Conservation (phyloP, 225 moss, liverwort and hornwort genomes). For the Straminergon stramineum region DNA sequence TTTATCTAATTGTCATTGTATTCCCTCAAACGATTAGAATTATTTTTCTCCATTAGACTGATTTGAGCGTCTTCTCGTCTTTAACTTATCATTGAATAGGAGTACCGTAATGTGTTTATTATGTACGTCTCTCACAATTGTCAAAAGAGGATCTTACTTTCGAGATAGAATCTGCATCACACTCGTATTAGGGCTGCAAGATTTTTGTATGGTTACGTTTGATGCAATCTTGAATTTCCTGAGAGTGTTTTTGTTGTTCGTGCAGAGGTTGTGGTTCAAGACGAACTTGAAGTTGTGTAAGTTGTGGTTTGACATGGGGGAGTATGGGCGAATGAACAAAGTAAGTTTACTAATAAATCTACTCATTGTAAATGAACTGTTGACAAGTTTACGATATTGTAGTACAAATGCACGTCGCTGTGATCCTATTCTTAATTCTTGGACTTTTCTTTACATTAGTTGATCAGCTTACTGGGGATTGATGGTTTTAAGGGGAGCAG, state of each 20-base stretch:
- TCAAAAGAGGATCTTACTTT: background rate
- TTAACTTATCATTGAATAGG: background rate
- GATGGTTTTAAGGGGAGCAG: background rate
- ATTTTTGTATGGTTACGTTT: background rate
- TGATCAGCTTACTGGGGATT: background rate
- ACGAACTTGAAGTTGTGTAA: constrained; percentile 99
- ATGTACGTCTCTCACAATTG: background rate
- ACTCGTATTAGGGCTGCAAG: background rate
- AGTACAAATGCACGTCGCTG: background rate
- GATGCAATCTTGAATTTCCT: background rate
- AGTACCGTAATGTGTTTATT: background rate
- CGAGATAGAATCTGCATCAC: background rate
- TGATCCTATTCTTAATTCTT: background rate
- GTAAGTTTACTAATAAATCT: constrained; percentile 21
- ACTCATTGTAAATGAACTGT: background rate
- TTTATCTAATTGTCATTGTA: background rate
- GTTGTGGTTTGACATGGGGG: constrained; percentile 98
- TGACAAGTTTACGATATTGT: background rate
- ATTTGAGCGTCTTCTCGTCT: background rate
- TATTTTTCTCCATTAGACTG: background rate
- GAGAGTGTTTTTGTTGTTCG: background rate
- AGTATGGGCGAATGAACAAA: constrained; percentile 98
- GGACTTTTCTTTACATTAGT: background rate
- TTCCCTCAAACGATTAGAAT: background rate
- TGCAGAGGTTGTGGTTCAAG: constrained; percentile 99